phyloP scores from a whole-genome alignment of 441 rosid species.

The Raphanus hybrid region DNA sequence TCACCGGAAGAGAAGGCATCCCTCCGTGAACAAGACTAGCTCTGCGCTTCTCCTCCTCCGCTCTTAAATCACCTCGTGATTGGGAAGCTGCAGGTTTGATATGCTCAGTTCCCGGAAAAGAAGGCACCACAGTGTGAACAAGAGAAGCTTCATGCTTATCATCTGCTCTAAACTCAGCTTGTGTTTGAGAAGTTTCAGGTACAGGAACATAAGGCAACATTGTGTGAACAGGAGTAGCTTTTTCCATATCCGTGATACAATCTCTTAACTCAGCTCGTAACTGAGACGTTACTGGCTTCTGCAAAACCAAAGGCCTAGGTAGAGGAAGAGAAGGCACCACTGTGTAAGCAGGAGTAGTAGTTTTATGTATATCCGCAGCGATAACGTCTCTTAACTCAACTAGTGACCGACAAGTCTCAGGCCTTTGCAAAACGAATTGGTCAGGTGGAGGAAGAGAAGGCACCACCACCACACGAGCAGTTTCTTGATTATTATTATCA shows the following conservation, averaged over 20 bases:
- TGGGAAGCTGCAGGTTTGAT: neutral
- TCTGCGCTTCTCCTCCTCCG: neutral
- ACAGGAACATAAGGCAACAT: no score
- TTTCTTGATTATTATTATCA: neutral
- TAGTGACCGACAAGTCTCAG: slow-evolving; percentile 37
- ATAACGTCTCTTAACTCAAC: slow-evolving; percentile 19
- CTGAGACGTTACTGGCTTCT: slow-evolving; percentile 45
- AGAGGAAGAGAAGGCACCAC: slow-evolving; percentile 37
- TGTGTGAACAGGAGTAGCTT: no score
- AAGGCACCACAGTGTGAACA: neutral
- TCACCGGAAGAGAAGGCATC: slow-evolving; percentile 33
- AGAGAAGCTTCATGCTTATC: neutral
- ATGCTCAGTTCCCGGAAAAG: no score
- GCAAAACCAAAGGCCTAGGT: slow-evolving; percentile 36
- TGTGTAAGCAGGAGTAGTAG: neutral
- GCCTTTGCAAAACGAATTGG: slow-evolving; percentile 39
- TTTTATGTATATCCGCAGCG: neutral
- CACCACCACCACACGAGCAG: neutral
- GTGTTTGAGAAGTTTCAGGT: no score
- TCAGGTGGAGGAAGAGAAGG: slow-evolving; percentile 51
- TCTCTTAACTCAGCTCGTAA: slow-evolving; percentile 28
- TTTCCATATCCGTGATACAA: no score
- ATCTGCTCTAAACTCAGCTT: no score
- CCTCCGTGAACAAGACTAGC: neutral
- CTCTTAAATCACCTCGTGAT: no score